Evolutionary conservation across 306 rosid species (phyloP).

Genomic region (Vicia villosa): DNA sequence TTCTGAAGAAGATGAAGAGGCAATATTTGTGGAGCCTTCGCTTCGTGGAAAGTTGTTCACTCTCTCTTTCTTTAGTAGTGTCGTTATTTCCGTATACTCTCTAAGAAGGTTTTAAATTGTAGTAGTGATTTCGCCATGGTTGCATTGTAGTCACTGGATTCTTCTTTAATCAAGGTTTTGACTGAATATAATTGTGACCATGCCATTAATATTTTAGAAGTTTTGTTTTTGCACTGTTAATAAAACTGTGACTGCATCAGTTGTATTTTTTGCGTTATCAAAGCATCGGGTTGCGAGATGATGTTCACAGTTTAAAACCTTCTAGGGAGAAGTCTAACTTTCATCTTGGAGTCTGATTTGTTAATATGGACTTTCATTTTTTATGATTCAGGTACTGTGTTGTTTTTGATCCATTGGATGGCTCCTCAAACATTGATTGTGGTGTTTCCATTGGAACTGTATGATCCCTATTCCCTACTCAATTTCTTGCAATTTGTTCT

Average conservation of each 20-base stretch:
- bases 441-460: conserved; percentile 99
- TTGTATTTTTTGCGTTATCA: background rate
- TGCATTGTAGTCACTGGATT: background rate
- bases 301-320: conserved; percentile 17
- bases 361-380: background rate
- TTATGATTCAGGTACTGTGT: conserved; percentile 72
- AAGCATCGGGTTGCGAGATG: background rate
- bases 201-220: too few relatives aligned
- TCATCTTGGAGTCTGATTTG: background rate
- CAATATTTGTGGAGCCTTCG: conserved; percentile 75
- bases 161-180: conserved; percentile 6
- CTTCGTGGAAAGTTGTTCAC: conserved; percentile 50
- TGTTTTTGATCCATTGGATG: conserved; percentile 78
- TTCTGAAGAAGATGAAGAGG: conserved; percentile 95
- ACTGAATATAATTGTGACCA: background rate
- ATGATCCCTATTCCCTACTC: conserved; percentile 29
- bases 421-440: conserved; percentile 78
- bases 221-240: background rate
- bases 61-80: conserved; percentile 25
- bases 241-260: too few relatives aligned
- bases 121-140: background rate
- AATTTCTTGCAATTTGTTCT: background rate
- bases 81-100: background rate
- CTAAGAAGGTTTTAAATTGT: conserved; percentile 19
- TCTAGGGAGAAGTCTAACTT: background rate